Base-by-base conservation (phyloP, 1,139 yeast genomes). In the Yamadazyma epiphylla region DNA sequence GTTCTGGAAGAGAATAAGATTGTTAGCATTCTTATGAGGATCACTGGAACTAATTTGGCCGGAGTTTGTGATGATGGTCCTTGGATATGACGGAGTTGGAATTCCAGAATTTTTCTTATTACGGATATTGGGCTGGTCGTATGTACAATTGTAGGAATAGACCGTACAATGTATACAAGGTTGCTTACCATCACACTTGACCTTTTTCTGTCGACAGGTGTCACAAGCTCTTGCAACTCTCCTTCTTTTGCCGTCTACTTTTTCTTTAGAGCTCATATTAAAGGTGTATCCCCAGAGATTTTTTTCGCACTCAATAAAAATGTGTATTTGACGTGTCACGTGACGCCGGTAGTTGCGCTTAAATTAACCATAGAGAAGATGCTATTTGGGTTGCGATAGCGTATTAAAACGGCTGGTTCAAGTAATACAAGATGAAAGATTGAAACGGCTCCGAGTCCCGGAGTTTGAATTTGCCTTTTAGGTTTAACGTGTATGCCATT, bases 121-220 rank as follows among this genome's bases (percentile, higher is more conserved):
- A 31, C 91, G 60, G 39, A 76, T 71, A 22, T 83, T 75, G n/a
- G 91, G 91, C 48, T 80, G 83, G 47, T 80, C 80, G 48, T 81
- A 77, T 13, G 77, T 68, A 53, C 91, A 83, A 36, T 70, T 59
- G 54, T 82, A 85, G 7, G 87, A 79, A 55, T 87, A 88, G 2
- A 87, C 95, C 0, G 96, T 84, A 51, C 95, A 86, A 52, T 84
- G 94, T 28, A 81, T 80, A 57, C 96, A 87, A 1, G 95, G 95
- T 45, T 79, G 80, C 49, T 78, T 77, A 11, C 95, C 96, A 42
- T 86, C 94, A 57, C 96, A 87, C 49, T 83, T 83, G 45, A 86
- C 89, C 55, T 87, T 87, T 53, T 84, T 80, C 53, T 76, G 70
- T 47, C 81, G 60, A 55, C 94, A 87, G 37, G 78, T 78, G 47